Evolutionary conservation across 352 stramenopile species (phyloP), one percentile per base, ranked within the genome.

Genomic region (Globisporangium splendens): DNA sequence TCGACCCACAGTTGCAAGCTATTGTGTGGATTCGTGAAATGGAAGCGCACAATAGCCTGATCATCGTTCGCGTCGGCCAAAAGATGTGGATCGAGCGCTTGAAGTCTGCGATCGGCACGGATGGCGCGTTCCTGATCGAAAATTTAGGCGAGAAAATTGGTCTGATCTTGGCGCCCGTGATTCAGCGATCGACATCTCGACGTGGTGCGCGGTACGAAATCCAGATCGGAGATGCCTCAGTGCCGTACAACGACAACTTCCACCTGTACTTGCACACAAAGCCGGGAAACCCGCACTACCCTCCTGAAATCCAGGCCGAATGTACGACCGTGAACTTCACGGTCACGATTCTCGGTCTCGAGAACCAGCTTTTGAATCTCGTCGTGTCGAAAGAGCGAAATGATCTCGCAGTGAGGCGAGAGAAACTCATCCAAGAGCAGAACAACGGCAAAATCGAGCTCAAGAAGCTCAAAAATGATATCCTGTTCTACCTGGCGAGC

Each of bases 391-490:
- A 98, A 62, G 93, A 98, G 62, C 85, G 93, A 22, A 69, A 86
- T 11, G 82, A 93, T 65, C 52, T 95, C 39, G 86, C 84, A 3
- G 75, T 89, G 35, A 93, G 93, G 62, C 73, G 88, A 20, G 93
- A 97, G 52, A 86, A 94, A 43, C 69, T 98, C 38, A 96, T 98
- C 13, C 93, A 96, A 56, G 89, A 98, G 65, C 95, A 97, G 55
- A 98, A 98, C 63, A 83, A 96, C 43, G 96, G 96, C 66, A 98
- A 97, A 63, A 98, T 98, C 63, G 96, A 98, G 62, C 84, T 98
- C 35, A 98, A 98, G 67, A 96, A 98, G 59, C 76, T 98, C 17
- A 93, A 98, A 61, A 93, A 98, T 56, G 93, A 96, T 46, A 98
- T 98, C 57, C 67, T 98, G 10, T 96, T 95, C 61, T 97, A 97